Conservation (phyloP, 1,284 basidiomycete species). For the Laetiporus sulphureus region DNA sequence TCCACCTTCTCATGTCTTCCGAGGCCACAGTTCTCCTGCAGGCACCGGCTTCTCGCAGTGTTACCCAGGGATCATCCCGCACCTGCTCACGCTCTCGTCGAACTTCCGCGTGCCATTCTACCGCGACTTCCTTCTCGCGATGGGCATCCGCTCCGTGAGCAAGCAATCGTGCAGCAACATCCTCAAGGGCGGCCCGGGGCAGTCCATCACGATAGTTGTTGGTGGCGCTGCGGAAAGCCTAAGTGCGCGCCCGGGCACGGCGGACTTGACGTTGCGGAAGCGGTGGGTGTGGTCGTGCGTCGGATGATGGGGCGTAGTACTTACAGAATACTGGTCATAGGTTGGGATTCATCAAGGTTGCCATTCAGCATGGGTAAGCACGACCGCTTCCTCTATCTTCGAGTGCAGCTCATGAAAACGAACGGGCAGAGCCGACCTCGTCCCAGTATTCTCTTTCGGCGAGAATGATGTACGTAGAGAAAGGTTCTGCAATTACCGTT, state of each 20-base stretch:
- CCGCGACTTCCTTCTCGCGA: slow-evolving; percentile 79
- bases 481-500: too few relatives aligned
- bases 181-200: slow-evolving; percentile 63
- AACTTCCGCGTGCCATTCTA: slow-evolving; percentile 95
- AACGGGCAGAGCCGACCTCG: slow-evolving; percentile 70
- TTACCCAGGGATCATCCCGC: slow-evolving; percentile 90
- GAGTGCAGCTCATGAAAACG: neutral
- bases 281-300: slow-evolving; percentile 36
- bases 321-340: slow-evolving; percentile 27
- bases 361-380: slow-evolving; percentile 83
- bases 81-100: slow-evolving; percentile 84
- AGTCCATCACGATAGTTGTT: slow-evolving; percentile 90
- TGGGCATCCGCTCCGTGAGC: slow-evolving; percentile 91
- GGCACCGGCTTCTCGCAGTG: slow-evolving; percentile 88
- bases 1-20: slow-evolving; percentile 2
- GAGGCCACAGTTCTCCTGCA: too few relatives aligned
- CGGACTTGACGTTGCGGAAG: slow-evolving; percentile 84
- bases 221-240: slow-evolving; percentile 95
- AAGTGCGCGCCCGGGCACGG: slow-evolving; percentile 90
- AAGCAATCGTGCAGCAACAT: slow-evolving; percentile 89
- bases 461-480: slow-evolving; percentile 88
- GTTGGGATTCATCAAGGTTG: slow-evolving; percentile 94
- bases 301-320: neutral
- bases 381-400: neutral
- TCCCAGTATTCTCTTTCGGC: slow-evolving; percentile 95